Base-by-base conservation (phyloP, 306 rosid species). In the Senna tora region DNA sequence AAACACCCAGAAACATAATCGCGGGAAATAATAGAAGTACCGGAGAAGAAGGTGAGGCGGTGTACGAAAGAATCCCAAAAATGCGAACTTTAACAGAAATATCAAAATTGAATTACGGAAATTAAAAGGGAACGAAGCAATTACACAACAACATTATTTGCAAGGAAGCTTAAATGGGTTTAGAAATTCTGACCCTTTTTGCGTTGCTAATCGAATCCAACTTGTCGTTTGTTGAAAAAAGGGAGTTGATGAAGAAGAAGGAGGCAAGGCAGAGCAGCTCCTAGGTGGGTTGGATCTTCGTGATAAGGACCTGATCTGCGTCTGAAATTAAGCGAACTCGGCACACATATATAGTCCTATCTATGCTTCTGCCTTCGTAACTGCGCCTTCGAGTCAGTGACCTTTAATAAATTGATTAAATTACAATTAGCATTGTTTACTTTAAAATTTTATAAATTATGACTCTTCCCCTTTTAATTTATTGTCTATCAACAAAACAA, bases 271-370 rank as follows among this genome's bases (percentile, higher is more conserved):
- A 38, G 43, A 67, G 19, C 38, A 43, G 54, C 54, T 33, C 62
- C 41, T 53, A 67, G 67, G 39, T 50, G 61, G 21, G 83, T 60
- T 69, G 76, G 83, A 79, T 79, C 83, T 79, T 57, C 17, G 12
- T 45, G 69, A 61, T 74, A 68, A 74, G 72, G 68, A 74, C 83
- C 79, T 56, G 76, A 74, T 79, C 69, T 53, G 45, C 71, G 53
- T 52, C 58, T 38, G 12, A n/a, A 45, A 68, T 34, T 53, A 57
- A 62, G 46, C 32, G 34, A 52, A 54, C 36, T 73, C 42, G 33
- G 75, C 62, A 20, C 17, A 7, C 45, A 49, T 58, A 59, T 41
- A 58, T 46, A 45, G 34, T 45, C 30, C 11, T 12, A 68, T 7
- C 11, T 12, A 68, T 7, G 58, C 50, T 55, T 9, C 0, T 50